phyloP scores from a whole-genome alignment of 768 basidiomycete species.

The Termitomyces sp. region DNA sequence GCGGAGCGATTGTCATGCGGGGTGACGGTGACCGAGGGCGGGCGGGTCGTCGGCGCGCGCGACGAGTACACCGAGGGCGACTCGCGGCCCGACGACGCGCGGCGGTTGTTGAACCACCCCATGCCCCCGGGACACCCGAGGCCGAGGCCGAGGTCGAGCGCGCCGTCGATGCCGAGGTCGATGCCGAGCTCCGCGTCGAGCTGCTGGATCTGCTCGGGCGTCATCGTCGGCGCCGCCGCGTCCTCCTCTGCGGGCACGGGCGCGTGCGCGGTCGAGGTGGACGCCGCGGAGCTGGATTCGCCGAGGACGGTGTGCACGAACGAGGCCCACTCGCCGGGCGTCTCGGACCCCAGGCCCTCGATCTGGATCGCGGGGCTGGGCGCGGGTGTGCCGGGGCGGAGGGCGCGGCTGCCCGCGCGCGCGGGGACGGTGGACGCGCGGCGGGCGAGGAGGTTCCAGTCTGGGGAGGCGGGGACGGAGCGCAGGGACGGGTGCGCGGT shows the following conservation, averaged over 20 bases:
- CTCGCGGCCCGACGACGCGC: no score
- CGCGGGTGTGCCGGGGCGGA: slow-evolving; percentile 5
- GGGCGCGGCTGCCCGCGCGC: slow-evolving; percentile 3
- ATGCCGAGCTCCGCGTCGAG: slow-evolving; percentile 28
- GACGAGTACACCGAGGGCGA: slow-evolving; percentile 32
- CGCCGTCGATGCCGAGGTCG: slow-evolving; percentile 30
- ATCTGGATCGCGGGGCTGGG: slow-evolving; percentile 23
- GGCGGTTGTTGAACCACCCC: no score
- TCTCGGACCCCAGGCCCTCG: slow-evolving; percentile 25
- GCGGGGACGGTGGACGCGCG: slow-evolving; percentile 25
- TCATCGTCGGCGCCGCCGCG: slow-evolving; percentile 18
- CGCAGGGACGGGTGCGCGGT: no score
- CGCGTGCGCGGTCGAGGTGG: slow-evolving; percentile 5
- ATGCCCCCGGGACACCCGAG: no score
- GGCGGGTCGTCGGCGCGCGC: slow-evolving; percentile 23
- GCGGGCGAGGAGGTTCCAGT: slow-evolving; percentile 33
- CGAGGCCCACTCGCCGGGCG: slow-evolving; percentile 34
- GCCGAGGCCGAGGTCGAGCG: slow-evolving; percentile 32
- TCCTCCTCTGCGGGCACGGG: background rate
- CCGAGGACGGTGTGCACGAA: slow-evolving; percentile 33
- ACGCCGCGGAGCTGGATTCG: slow-evolving; percentile 15
- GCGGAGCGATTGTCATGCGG: slow-evolving; percentile 11
- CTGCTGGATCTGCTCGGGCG: slow-evolving; percentile 30
- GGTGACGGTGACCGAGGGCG: slow-evolving; percentile 20
- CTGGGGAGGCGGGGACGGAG: slow-evolving; percentile 33